Base-by-base conservation (phyloP, 306 rosid species). In the Quercus parvula region DNA sequence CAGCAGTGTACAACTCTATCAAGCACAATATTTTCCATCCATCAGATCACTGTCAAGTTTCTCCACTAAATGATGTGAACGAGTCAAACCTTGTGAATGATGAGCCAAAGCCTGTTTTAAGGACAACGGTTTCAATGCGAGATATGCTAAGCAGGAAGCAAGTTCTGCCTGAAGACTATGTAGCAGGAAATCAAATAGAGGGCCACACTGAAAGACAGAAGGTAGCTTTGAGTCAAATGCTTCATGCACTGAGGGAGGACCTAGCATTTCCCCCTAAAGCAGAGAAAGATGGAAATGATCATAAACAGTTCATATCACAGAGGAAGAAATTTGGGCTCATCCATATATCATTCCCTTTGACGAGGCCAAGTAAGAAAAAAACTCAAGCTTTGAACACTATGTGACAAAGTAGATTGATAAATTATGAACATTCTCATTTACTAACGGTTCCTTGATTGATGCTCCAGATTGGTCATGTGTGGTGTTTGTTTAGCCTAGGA, bases 171-270 rank as follows among this genome's bases (percentile, higher is more conserved):
- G 91, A 91, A 56, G 94, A 88, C 4, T 81, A 71, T 56, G 71
- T 71, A 22, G 63, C 76, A 0, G 82, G 84, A 58, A 83, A 75
- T 81, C 95, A 92, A 63, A 82, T 84, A 86, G 87, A 55, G 17
- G 77, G 86, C 30, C 88, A 84, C 4, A 35, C 77, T 8, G 97
- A 78, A 62, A 88, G 84, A 17, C 90, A 84, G 72, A 93, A 89
- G 81, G 99, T 91, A 70, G 98, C 96, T 49, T 59, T 95, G 90
- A 91, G 97, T 77, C 96, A 95, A 76, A 95, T 95, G 99, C 97
- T 95, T 81, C 89, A 76, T 82, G 92, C 95, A 41, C 72, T 93
- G 80, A 93, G 91, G 82, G 92, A 85, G 70, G 92, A 95, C 78
- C 82, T 81, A 74, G 81, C 88, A 44, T 81, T 88, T 67, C 85